These are phyloP conservation scores for Ampelocalamus luodianensis DNA, from an alignment of 176 grass and related monocot genomes.

Conservation along the genomic window DNA sequence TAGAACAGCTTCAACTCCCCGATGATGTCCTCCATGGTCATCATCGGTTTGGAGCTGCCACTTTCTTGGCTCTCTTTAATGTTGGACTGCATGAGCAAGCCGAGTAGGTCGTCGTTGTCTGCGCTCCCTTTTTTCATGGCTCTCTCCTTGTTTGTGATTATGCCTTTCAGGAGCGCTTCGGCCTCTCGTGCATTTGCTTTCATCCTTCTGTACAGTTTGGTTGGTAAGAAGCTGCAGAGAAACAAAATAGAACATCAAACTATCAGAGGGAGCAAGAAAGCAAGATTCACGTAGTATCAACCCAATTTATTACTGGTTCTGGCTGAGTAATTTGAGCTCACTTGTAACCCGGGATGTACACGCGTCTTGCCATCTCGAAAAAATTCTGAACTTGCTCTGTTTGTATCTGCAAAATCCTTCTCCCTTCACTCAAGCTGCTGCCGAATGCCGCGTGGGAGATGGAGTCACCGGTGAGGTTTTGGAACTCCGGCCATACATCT, in stretches of 20 bases:
- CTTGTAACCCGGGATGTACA: slow-evolving; percentile 16
- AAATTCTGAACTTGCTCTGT: slow-evolving; percentile 35
- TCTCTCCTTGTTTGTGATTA: slow-evolving; percentile 56
- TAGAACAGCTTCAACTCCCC: slow-evolving; percentile 83
- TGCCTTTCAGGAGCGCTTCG: slow-evolving; percentile 41
- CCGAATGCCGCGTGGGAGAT: slow-evolving; percentile 60
- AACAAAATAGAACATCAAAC: too few species aligned
- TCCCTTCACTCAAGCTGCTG: slow-evolving; percentile 50
- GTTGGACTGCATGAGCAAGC: slow-evolving; percentile 59
- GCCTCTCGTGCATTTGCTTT: slow-evolving; percentile 45
- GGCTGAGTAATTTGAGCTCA: too few species aligned
- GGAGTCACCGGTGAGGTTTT: slow-evolving; percentile 47
- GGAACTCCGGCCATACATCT: slow-evolving; percentile 54
- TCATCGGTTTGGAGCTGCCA: slow-evolving; percentile 30
- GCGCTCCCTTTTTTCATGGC: slow-evolving; percentile 38
- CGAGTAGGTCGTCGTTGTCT: slow-evolving; percentile 55
- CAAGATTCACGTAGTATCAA: too few species aligned
- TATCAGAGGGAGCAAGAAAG: too few species aligned
- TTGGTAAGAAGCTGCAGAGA: slow-evolving; percentile 50
- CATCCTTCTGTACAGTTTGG: slow-evolving; percentile 37
- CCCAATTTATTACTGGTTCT: too few species aligned
- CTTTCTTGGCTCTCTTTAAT: slow-evolving; percentile 1
- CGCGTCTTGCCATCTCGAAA: background rate
- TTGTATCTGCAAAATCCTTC: slow-evolving; percentile 51
- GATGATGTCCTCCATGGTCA: slow-evolving; percentile 66